A percentile compares a stretch with the other conserved stretches of the same genome.
phyloP scores from a whole-genome alignment of 1,284 basidiomycete genomes.

The Heterobasidion occidentale region DNA sequence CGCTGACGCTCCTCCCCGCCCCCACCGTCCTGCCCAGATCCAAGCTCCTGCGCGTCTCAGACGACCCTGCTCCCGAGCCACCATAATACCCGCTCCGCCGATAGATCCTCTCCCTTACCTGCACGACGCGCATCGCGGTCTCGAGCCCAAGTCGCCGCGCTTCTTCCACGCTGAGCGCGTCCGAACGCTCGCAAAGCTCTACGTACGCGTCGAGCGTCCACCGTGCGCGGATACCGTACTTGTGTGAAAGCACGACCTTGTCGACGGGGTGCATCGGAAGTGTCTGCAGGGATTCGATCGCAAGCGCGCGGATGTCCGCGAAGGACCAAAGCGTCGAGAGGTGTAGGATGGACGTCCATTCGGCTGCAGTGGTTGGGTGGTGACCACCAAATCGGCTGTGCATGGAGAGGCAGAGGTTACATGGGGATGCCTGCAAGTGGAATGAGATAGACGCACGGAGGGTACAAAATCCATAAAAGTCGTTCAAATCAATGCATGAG shows the following conservation, averaged over 20 bases:
- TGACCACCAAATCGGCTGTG: slow-evolving; percentile 13
- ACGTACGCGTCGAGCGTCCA: slow-evolving; percentile 19
- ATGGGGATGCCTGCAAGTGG: neutral
- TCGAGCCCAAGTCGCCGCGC: slow-evolving; percentile 20
- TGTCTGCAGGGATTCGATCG: slow-evolving; percentile 17
- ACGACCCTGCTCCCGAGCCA: neutral
- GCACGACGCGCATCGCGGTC: slow-evolving; percentile 15
- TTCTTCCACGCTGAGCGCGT: slow-evolving; percentile 19
- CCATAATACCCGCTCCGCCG: neutral
- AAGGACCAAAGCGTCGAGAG: slow-evolving; percentile 25
- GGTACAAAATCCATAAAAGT: no score
- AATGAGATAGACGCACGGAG: neutral
- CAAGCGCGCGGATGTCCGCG: slow-evolving; percentile 20
- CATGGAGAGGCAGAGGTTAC: neutral
- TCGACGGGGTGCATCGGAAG: slow-evolving; percentile 19
- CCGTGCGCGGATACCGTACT: slow-evolving; percentile 16
- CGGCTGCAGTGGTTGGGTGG: slow-evolving; percentile 18
- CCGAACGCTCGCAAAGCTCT: slow-evolving; percentile 18
- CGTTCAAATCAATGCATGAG: no score
- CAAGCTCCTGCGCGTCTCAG: neutral
- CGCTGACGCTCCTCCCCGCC: no score
- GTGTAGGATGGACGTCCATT: slow-evolving; percentile 27
- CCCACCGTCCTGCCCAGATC: slow-evolving; percentile 5
- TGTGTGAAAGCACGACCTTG: slow-evolving; percentile 18
- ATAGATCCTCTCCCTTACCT: slow-evolving; percentile 1